Percentiles rank a stretch among this genome's conserved stretches.
These are phyloP conservation scores for Nitzschia sp. DNA, from an alignment of 108 stramenopile genomes.

Conservation along the genomic window DNA sequence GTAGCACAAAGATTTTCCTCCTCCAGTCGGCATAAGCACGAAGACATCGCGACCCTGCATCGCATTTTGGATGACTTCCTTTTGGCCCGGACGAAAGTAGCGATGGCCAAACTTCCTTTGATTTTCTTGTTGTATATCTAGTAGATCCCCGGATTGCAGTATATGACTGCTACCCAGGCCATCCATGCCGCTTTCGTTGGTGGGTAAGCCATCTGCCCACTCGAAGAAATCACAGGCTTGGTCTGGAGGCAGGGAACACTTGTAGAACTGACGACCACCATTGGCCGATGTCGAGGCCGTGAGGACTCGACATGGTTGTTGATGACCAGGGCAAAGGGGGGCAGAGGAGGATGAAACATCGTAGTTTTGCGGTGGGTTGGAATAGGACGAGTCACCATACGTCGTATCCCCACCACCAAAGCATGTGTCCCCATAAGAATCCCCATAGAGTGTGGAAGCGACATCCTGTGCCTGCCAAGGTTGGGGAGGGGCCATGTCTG, in stretches of 20 bases:
- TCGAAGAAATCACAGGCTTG: constrained; percentile 82
- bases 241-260: constrained; percentile 70
- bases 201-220: constrained; percentile 74
- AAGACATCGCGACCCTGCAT: constrained; percentile 92
- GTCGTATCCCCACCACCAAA: not conserved
- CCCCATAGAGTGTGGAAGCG: not conserved
- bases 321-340: constrained; percentile 82
- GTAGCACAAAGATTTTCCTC: constrained; percentile 89
- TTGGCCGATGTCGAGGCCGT: constrained; percentile 67
- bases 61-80: constrained; percentile 87
- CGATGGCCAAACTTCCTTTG: constrained; percentile 83
- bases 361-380: not conserved
- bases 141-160: constrained; percentile 17
- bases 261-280: constrained; percentile 81
- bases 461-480: no score
- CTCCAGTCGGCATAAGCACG: constrained; percentile 98
- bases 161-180: constrained; percentile 13
- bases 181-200: constrained; percentile 41
- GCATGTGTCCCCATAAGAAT: not conserved
- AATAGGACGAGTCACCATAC: not conserved
- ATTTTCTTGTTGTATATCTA: constrained; percentile 67
- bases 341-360: constrained; percentile 15
- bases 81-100: constrained; percentile 89
- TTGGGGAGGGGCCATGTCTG: no score
- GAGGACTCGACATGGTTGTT: constrained; percentile 57